Base-by-base conservation (phyloP, 176 grass and related monocot species). In the Oryza glaberrima region DNA sequence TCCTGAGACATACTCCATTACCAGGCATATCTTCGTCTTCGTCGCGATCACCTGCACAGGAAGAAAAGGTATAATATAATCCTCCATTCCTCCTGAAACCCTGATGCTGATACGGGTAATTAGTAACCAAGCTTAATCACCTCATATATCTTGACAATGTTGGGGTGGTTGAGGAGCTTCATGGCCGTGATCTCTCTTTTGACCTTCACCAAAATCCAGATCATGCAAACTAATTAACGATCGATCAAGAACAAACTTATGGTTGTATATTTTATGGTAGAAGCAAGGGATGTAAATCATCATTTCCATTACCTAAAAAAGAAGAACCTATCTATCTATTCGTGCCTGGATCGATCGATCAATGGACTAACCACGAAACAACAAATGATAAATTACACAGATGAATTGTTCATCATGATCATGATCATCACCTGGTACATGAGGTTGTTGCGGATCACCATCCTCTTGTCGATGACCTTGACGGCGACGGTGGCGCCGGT, bases 1-100 rank as follows among this genome's bases (percentile, higher is more conserved):
- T 72, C 91, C 91, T 2, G 88, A 49, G 17, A 91, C 89, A 69
- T 96, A 96, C 78, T 96, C 94, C 91, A 93, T 96, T n/a, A 93
- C 91, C 0, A 96, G 77, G 73, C 88, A 96, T 83, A 96, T 91
- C 84, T 90, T 96, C 0, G 86, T 91, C 70, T 82, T 96, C 0
- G 91, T 93, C 2, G 94, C 94, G 35, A 96, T 87, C 46, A 95
- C 88, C 93, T 92, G 70, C 9, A 67, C 30, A 72, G 11, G 63
- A 54, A 7, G 46, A 67, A 34, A 40, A 19, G 5, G 14, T 4
- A 54, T 14, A 54, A 54, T 54, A 17, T 11, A 30, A 72, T 60
- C 15, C 9, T 81, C 26, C 28, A 28, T 28, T 28, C 28, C 28
- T 28, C 28, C 34, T 35, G 34, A 28, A 35, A 4, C 34, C 34